Evolutionary conservation across 108 stramenopile species (phyloP).

Genomic region (Asterionellopsis glacialis): DNA sequence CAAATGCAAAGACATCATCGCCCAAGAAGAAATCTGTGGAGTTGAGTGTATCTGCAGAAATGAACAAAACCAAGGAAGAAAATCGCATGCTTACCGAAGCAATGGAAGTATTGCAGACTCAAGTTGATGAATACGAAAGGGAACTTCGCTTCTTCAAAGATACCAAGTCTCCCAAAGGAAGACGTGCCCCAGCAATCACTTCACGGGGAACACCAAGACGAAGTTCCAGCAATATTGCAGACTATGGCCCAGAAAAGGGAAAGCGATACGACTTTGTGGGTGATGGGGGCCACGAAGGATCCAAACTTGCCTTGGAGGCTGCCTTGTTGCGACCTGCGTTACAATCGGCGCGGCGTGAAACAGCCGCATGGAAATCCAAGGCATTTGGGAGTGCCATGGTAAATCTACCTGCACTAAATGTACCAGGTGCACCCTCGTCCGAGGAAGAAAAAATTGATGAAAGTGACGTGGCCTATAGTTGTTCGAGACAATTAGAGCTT

Average conservation of each 20-base stretch:
- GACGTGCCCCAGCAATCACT: constrained; percentile 9
- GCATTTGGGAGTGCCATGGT: constrained; percentile 9
- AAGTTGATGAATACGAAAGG: constrained; percentile 80
- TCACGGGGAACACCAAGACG: constrained; percentile 5
- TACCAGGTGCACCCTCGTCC: neutral
- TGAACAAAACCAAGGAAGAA: constrained; percentile 56
- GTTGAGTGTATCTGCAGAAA: constrained; percentile 38
- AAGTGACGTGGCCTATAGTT: neutral
- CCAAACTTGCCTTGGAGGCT: constrained; percentile 44
- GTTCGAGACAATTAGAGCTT: no score
- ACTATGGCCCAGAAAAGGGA: constrained; percentile 19
- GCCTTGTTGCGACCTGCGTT: constrained; percentile 75
- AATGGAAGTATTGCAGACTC: constrained; percentile 72
- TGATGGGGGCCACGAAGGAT: constrained; percentile 13
- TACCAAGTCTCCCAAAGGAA: constrained; percentile 42
- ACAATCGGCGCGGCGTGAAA: constrained; percentile 54
- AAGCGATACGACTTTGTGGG: constrained; percentile 10
- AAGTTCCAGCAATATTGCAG: constrained; percentile 21
- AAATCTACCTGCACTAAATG: constrained; percentile 33
- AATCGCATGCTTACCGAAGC: constrained; percentile 68
- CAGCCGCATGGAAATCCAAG: constrained; percentile 58
- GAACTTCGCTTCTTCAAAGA: constrained; percentile 68
- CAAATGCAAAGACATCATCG: constrained; percentile 36
- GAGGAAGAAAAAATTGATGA: constrained; percentile 31
- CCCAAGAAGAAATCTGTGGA: constrained; percentile 38